A percentile compares a stretch with the other conserved stretches of the same genome.
phyloP scores from a whole-genome alignment of 768 basidiomycete genomes.

The Basidioascus undulatus region DNA sequence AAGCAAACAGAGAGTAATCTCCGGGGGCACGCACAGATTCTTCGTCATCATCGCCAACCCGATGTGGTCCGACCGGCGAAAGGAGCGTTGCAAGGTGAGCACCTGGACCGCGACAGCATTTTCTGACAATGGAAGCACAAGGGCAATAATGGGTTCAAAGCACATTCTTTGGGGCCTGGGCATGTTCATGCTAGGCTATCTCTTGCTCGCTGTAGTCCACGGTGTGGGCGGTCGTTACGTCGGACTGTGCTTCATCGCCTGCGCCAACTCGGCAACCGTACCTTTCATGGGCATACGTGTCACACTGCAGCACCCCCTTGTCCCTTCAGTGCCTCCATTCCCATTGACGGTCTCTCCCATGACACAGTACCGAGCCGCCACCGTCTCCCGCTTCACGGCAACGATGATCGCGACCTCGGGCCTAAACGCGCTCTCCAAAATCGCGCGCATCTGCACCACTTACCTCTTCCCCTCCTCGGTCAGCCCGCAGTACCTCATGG shows the following conservation, averaged over 20 bases:
- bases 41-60: slow-evolving; percentile 15
- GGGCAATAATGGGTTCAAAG: background rate
- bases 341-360: background rate
- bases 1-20: too few species aligned
- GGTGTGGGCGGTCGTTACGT: slow-evolving; percentile 12
- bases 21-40: too few species aligned
- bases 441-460: slow-evolving; percentile 12
- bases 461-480: slow-evolving; percentile 12
- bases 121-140: too few species aligned
- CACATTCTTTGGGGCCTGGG: slow-evolving; percentile 13
- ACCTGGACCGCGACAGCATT: background rate
- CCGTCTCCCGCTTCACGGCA: slow-evolving; percentile 12
- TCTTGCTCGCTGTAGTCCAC: slow-evolving; percentile 12
- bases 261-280: slow-evolving; percentile 15
- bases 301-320: slow-evolving; percentile 3
- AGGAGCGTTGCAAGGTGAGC: too few species aligned
- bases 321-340: too few species aligned
- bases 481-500: slow-evolving; percentile 9
- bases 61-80: slow-evolving; percentile 11
- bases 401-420: slow-evolving; percentile 15
- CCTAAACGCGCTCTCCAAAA: slow-evolving; percentile 14
- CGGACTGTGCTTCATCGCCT: slow-evolving; percentile 14
- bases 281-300: slow-evolving; percentile 14
- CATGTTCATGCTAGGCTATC: slow-evolving; percentile 12
- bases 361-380: slow-evolving; percentile 6